A percentile compares a stretch with the other conserved stretches of the same genome.
Evolutionary conservation across 495 filamentous ascomycete species (phyloP).

Genomic region (Xylaria telfairii): DNA sequence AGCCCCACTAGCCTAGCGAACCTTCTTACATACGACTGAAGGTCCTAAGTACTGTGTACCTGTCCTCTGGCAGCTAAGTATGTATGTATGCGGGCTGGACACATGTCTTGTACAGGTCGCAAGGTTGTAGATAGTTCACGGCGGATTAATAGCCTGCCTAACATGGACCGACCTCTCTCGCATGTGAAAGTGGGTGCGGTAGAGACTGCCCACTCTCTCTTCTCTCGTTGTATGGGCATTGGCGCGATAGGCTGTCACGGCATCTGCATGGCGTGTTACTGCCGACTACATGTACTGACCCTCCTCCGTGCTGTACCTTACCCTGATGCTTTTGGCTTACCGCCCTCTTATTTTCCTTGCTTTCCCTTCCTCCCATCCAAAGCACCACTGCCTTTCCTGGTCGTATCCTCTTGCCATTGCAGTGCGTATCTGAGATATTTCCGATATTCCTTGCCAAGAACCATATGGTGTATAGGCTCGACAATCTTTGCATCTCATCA

Average conservation of each 20-base stretch:
- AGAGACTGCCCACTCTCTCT: neutral
- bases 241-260: conserved; percentile 10
- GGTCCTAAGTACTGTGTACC: too few relatives aligned
- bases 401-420: neutral
- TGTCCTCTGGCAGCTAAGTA: too few relatives aligned
- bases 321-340: neutral
- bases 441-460: neutral
- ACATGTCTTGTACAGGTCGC: neutral
- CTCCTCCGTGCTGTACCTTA: neutral
- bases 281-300: too few relatives aligned
- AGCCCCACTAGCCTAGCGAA: neutral
- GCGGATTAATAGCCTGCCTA: conserved; percentile 9
- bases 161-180: conserved; percentile 25
- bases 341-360: neutral
- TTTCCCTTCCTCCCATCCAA: neutral
- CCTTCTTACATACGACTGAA: too few relatives aligned
- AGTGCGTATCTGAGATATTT: neutral
- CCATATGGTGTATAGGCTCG: neutral
- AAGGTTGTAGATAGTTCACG: neutral
- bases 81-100: neutral
- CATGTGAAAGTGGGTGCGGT: conserved; percentile 40
- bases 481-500: neutral
- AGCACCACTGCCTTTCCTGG: too few relatives aligned
- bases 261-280: conserved; percentile 21
- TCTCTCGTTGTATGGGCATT: neutral